phyloP scores from a whole-genome alignment of 78 protist species.

The Tieghemostelium lacteum region DNA sequence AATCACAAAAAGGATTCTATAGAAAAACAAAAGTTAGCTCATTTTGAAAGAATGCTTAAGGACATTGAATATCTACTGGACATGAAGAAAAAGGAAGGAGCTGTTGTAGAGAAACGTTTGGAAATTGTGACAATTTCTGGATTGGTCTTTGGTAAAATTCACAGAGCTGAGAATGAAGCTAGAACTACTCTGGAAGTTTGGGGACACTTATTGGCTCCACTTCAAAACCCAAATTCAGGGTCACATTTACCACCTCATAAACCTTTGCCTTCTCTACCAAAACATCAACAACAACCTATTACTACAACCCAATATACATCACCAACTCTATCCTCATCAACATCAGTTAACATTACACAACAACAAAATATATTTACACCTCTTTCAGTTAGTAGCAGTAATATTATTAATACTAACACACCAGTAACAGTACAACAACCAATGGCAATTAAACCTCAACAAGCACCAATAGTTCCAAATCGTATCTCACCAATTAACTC shows the following conservation, averaged over 20 bases:
- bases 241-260: not conserved
- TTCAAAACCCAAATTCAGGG: not conserved
- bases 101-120: constrained; percentile 18
- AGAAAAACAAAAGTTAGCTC: constrained; percentile 11
- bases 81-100: constrained; percentile 40
- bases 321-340: not conserved
- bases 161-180: constrained; percentile 63
- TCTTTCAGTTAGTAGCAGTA: not conserved
- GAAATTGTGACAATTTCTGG: constrained; percentile 74
- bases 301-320: not conserved
- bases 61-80: constrained; percentile 56
- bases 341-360: not conserved
- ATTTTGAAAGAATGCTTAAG: constrained; percentile 36
- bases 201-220: constrained; percentile 37
- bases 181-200: constrained; percentile 60
- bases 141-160: constrained; percentile 49
- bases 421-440: not conserved
- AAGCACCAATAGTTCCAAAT: not conserved
- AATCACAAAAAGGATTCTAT: not conserved
- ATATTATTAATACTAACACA: too few relatives aligned
- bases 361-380: not conserved
- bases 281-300: not conserved
- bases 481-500: too few relatives aligned
- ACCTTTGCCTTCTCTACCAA: not conserved
- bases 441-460: not conserved